These are phyloP conservation scores for Emergomyces orientalis DNA, from an alignment of 2,329 filamentous ascomycete species.

Conservation along the genomic window DNA sequence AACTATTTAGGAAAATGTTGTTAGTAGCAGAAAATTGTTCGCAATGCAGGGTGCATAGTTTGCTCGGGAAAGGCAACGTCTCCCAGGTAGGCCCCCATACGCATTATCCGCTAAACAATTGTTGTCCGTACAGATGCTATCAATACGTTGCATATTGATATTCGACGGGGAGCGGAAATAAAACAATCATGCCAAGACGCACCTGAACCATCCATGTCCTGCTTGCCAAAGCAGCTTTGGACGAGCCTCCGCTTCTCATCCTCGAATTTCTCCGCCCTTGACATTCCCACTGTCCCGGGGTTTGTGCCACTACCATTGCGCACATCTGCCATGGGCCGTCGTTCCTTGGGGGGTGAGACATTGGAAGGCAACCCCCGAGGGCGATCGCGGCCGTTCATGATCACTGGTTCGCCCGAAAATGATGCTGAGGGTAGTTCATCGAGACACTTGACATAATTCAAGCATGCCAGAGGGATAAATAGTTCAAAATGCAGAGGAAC, in stretches of 20 bases:
- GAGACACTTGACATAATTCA: slow-evolving; percentile 1
- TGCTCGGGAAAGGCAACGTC: not conserved
- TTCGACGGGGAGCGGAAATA: not conserved
- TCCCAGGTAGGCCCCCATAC: not conserved
- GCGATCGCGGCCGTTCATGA: slow-evolving; percentile 32
- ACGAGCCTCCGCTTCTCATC: slow-evolving; percentile 94
- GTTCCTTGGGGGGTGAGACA: slow-evolving; percentile 24
- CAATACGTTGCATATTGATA: not conserved
- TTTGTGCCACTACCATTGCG: slow-evolving; percentile 24
- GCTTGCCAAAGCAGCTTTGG: slow-evolving; percentile 87
- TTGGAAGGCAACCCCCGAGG: slow-evolving; percentile 27
- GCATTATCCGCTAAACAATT: not conserved
- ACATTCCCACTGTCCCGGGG: slow-evolving; percentile 27
- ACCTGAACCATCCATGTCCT: slow-evolving; percentile 78
- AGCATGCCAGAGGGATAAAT: not conserved
- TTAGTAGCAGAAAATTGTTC: slow-evolving; percentile 15
- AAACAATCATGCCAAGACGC: slow-evolving; percentile 33
- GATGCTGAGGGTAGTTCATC: not conserved
- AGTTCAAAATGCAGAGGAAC: not conserved
- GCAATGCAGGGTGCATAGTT: not conserved
- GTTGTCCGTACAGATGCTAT: not conserved
- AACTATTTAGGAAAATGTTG: slow-evolving; percentile 11
- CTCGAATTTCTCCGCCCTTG: slow-evolving; percentile 75
- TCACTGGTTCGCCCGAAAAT: slow-evolving; percentile 18
- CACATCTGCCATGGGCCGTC: slow-evolving; percentile 26